These are phyloP conservation scores for Rubia tinctorum DNA, from an alignment of 305 asterid species.

Conservation along the genomic window DNA sequence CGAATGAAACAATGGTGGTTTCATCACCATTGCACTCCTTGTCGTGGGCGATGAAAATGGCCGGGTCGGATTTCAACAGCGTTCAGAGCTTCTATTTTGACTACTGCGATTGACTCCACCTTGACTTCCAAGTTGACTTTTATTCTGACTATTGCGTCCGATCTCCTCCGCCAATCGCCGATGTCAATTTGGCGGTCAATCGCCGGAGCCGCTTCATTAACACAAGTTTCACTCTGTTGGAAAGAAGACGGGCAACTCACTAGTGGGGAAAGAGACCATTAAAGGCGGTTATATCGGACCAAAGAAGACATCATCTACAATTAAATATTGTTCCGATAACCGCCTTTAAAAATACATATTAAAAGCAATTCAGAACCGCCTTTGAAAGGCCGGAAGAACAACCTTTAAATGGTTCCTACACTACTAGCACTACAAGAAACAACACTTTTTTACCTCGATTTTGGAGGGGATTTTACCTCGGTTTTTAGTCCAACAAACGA, in stretches of 20 bases:
- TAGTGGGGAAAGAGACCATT: too few relatives aligned
- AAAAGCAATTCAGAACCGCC: too few relatives aligned
- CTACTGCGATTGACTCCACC: background rate
- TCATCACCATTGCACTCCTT: background rate
- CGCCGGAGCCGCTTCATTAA: background rate
- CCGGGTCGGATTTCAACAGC: constrained; percentile 34
- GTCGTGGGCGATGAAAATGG: constrained; percentile 3
- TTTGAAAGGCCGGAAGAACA: too few relatives aligned
- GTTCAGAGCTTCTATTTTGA: constrained; percentile 46
- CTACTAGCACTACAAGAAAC: too few relatives aligned
- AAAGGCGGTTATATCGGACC: too few relatives aligned
- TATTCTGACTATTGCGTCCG: background rate
- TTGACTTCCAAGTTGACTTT: background rate
- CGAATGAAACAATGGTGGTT: background rate
- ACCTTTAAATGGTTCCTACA: too few relatives aligned
- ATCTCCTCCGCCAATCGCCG: background rate
- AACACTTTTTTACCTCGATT: too few relatives aligned
- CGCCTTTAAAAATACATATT: too few relatives aligned
- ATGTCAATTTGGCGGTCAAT: background rate
- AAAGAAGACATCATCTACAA: too few relatives aligned
- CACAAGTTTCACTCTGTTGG: background rate
- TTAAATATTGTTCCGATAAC: too few relatives aligned
- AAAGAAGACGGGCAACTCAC: constrained; percentile 65
- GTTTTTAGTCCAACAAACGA: too few relatives aligned
- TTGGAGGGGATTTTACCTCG: too few relatives aligned